phyloP scores from a whole-genome alignment of 2,329 filamentous ascomycete genomes.

The Phyllosticta ampelicida region DNA sequence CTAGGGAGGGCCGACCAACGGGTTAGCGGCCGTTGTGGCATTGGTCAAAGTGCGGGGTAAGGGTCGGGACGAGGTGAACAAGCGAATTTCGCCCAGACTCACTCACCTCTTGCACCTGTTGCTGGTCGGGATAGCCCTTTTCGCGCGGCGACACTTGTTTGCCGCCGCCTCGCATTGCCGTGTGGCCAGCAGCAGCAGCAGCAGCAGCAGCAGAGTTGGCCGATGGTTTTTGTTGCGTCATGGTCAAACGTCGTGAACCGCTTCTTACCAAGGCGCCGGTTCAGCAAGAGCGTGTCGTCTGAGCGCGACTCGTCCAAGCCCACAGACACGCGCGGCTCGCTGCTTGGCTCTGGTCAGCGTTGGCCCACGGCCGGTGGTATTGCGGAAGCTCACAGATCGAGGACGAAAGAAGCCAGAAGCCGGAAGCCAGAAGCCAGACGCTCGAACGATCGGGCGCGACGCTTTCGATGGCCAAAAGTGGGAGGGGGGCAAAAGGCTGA shows the following conservation, averaged over 20 bases:
- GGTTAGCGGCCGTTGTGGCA: slow-evolving; percentile 10
- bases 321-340: background rate
- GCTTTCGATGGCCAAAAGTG: no score
- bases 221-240: background rate
- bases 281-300: slow-evolving; percentile 10
- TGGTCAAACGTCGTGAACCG: background rate
- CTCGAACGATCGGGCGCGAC: no score
- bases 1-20: slow-evolving; percentile 1
- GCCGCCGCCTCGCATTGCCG: background rate
- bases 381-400: background rate
- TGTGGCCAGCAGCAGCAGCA: background rate
- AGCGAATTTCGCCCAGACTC: background rate
- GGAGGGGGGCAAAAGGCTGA: no score
- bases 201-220: background rate
- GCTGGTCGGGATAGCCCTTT: background rate
- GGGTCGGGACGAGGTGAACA: slow-evolving; percentile 3
- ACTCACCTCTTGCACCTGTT: background rate
- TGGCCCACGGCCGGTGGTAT: background rate
- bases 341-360: background rate
- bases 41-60: slow-evolving; percentile 10
- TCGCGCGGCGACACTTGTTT: no score
- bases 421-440: no score
- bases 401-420: no score
- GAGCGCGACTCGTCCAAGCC: slow-evolving; percentile 10
- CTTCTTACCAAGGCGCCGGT: slow-evolving; percentile 1